Percentiles rank a stretch among this genome's conserved stretches.
These are phyloP conservation scores for Fraxinus cuspidata DNA, from an alignment of 257 asterid species.

Conservation along the genomic window DNA sequence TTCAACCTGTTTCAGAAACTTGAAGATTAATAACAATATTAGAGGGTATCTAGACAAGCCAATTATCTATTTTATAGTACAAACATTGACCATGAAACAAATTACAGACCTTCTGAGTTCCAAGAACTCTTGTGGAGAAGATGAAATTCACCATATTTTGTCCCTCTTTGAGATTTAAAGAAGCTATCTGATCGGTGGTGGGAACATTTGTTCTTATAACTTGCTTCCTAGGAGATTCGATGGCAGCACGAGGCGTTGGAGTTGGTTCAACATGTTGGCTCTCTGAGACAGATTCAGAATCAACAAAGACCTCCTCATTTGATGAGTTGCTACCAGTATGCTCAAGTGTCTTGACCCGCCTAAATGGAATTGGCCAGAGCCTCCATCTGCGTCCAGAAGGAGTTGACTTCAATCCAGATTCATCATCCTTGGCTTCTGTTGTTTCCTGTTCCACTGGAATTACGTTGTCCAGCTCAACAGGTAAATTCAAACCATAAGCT, in stretches of 20 bases:
- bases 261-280: constrained; percentile 41
- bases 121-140: constrained; percentile 92
- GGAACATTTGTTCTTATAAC: constrained; percentile 88
- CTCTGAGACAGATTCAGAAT: constrained; percentile 54
- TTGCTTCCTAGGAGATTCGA: constrained; percentile 75
- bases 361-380: constrained; percentile 91
- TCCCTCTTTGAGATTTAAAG: constrained; percentile 88
- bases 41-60: neutral
- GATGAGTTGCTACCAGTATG: constrained; percentile 54
- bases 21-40: neutral
- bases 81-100: constrained; percentile 18
- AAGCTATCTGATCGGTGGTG: constrained; percentile 80
- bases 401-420: constrained; percentile 40
- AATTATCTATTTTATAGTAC: neutral
- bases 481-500: constrained; percentile 63
- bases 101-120: constrained; percentile 73
- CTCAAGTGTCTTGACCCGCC: constrained; percentile 79
- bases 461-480: constrained; percentile 47
- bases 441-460: constrained; percentile 61
- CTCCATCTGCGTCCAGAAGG: constrained; percentile 82
- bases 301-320: constrained; percentile 64
- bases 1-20: constrained; percentile 67
- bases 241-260: constrained; percentile 35
- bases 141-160: constrained; percentile 85
- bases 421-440: constrained; percentile 41